Conservation (phyloP, 129 eudicot species). For the Apium graveolens region DNA sequence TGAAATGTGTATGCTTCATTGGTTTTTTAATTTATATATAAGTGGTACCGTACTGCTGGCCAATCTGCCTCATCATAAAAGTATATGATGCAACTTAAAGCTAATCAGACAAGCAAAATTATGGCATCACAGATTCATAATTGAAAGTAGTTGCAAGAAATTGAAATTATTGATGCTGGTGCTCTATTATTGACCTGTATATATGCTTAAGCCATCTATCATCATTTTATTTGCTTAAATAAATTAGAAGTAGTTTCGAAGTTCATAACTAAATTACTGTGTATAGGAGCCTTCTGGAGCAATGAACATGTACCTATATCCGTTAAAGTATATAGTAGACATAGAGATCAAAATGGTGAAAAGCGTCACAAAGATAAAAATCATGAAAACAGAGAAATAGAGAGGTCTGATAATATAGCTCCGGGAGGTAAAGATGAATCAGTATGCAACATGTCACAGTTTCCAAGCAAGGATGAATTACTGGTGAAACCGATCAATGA, state of each 20-base stretch:
- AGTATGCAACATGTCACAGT: slow-evolving; percentile 34
- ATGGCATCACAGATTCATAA: neutral
- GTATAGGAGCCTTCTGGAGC: slow-evolving; percentile 42
- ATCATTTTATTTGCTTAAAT: slow-evolving; percentile 9
- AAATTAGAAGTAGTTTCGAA: neutral
- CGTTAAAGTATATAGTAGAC: slow-evolving; percentile 38
- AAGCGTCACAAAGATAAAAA: slow-evolving; percentile 39
- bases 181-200: slow-evolving; percentile 1
- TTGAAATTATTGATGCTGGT: neutral
- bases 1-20: slow-evolving; percentile 6
- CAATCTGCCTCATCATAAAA: neutral
- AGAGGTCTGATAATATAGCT: slow-evolving; percentile 29
- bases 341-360: slow-evolving; percentile 31
- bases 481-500: slow-evolving; percentile 73
- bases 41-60: neutral
- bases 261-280: slow-evolving; percentile 7
- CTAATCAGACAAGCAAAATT: neutral
- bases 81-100: neutral
- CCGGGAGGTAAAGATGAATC: slow-evolving; percentile 36
- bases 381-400: slow-evolving; percentile 42
- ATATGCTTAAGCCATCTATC: slow-evolving; percentile 3
- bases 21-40: neutral
- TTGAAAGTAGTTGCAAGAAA: neutral
- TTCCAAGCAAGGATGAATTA: slow-evolving; percentile 61
- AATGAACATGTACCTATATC: slow-evolving; percentile 34